Base-by-base conservation (phyloP, 2,329 filamentous ascomycete genomes). In the Trichoderma semiorbis region DNA sequence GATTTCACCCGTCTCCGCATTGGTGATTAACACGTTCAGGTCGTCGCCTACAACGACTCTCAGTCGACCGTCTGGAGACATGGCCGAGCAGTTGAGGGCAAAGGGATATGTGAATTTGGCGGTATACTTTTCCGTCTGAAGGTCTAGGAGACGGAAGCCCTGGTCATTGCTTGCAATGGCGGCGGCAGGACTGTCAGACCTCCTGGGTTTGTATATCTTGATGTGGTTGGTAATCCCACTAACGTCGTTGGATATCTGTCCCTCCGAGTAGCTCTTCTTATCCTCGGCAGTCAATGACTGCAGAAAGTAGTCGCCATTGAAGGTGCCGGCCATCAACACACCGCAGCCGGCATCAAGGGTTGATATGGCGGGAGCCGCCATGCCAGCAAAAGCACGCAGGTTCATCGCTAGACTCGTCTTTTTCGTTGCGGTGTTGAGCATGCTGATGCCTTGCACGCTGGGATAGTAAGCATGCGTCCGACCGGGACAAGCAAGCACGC, bases 31-130 rank as follows among this genome's bases (percentile, higher is more conserved):
- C 0, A 91, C 89, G 50, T 91, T 85, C 71, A 84, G 82, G 72
- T 86, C 84, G 76, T 95, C 93, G 61, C 93, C 92, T 0, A 94
- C 92, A 74, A 94, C 85, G 18, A 90, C 88, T 63, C 93, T 90
- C 75, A 95, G 83, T 3, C 92, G 89, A 69, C 89, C 86, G 77
- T 94, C 90, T 0, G 92, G 90, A 1, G 91, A 93, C 2, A 92
- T 85, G 2, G 91, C 90, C 1, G 91, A 88, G 81, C 91, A 93
- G 80, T 95, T 95, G 73, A 94, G 84, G 3, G 92, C 85, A 75
- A 88, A 86, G 0, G 85, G 80, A 78, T 91, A 93, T 69, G 75
- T 79, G 60, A 79, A 81, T 36, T 86, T 82, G 47, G 85, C 83
- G 6, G 88, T 82, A 73, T 92, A 89, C 28, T 83, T 86, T 73